A percentile compares a stretch with the other conserved stretches of the same genome.
phyloP scores from a whole-genome alignment of 2,329 filamentous ascomycete genomes.

The Fonsecaea pedrosoi region DNA sequence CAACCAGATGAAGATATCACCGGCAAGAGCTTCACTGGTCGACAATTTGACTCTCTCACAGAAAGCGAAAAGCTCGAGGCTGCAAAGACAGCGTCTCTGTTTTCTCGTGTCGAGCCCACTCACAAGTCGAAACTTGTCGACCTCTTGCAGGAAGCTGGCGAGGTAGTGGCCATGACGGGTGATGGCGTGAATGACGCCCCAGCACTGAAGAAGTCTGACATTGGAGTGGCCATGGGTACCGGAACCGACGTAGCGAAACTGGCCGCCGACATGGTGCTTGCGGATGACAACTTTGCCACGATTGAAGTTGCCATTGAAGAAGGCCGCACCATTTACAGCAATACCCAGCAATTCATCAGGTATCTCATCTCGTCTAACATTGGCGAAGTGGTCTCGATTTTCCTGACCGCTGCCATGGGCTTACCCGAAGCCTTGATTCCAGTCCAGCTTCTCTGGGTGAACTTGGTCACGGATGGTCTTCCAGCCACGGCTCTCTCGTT shows the following conservation, averaged over 20 bases:
- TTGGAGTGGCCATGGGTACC: slow-evolving; percentile 98
- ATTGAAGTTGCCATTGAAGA: slow-evolving; percentile 97
- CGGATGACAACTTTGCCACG: slow-evolving; percentile 98
- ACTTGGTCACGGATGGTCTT: slow-evolving; percentile 95
- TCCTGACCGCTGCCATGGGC: slow-evolving; percentile 91
- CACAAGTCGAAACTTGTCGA: slow-evolving; percentile 99
- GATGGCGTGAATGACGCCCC: slow-evolving; percentile 98
- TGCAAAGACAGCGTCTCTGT: slow-evolving; percentile 83
- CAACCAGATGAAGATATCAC: slow-evolving; percentile 77
- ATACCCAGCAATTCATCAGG: slow-evolving; percentile 99
- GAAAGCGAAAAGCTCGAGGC: slow-evolving; percentile 81
- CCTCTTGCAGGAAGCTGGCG: slow-evolving; percentile 86
- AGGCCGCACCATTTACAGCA: slow-evolving; percentile 98
- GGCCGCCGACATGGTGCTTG: slow-evolving; percentile 97
- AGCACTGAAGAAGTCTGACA: slow-evolving; percentile 97
- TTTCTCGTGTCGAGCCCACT: slow-evolving; percentile 91
- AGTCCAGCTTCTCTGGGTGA: slow-evolving; percentile 98
- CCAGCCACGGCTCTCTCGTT: slow-evolving; percentile 96
- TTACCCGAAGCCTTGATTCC: slow-evolving; percentile 98
- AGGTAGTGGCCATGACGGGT: slow-evolving; percentile 99
- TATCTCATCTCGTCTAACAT: slow-evolving; percentile 99
- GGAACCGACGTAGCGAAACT: slow-evolving; percentile 97
- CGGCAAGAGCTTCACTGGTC: slow-evolving; percentile 93
- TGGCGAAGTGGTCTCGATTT: slow-evolving; percentile 98
- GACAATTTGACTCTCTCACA: slow-evolving; percentile 87